Conservation (phyloP, 2,329 filamentous ascomycete genomes). For the Fusarium xyrophilum region DNA sequence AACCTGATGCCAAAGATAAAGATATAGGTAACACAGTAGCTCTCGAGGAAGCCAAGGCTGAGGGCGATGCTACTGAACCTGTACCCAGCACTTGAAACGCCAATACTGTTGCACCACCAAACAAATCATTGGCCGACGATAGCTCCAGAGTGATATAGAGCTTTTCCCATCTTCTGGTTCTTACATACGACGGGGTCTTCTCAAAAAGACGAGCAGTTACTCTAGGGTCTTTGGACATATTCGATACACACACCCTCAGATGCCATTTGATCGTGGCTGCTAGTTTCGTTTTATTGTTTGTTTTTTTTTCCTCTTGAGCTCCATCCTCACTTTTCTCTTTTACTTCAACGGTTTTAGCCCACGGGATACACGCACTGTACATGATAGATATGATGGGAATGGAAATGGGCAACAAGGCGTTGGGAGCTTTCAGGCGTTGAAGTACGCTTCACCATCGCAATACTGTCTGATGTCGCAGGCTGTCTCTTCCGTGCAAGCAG, state of each 20-base stretch:
- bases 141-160: neutral
- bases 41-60: neutral
- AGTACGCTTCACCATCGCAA: neutral
- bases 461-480: neutral
- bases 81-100: neutral
- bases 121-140: neutral
- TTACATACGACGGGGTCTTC: neutral
- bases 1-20: conserved; percentile 23
- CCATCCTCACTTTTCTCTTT: neutral
- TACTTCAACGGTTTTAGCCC: conserved; percentile 14
- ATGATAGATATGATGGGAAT: conserved; percentile 28
- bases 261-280: neutral
- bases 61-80: neutral
- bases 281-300: neutral
- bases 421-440: conserved; percentile 16
- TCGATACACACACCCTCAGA: neutral
- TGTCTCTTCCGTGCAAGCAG: conserved; percentile 1
- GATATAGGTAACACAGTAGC: conserved; percentile 23
- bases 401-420: conserved; percentile 26
- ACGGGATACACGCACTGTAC: conserved; percentile 23
- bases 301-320: neutral
- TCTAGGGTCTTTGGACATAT: neutral
- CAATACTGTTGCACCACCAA: neutral
- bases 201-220: neutral
- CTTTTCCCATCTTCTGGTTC: neutral